Evolutionary conservation across 2,329 filamentous ascomycete species (phyloP).

Genomic region (Trichoderma sp.): DNA sequence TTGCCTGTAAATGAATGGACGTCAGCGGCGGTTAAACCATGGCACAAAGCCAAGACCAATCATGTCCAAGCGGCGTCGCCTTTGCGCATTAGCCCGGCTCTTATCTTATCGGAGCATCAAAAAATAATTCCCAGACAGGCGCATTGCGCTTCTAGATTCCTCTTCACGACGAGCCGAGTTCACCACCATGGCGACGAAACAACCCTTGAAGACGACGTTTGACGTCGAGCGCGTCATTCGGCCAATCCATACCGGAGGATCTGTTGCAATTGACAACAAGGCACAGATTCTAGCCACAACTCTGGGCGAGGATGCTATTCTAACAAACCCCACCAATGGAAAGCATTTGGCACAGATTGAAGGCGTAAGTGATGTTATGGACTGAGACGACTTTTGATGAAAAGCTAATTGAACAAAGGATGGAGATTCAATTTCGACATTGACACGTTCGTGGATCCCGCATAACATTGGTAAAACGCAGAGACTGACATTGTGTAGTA

Average conservation of each 20-base stretch:
- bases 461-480: not conserved
- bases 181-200: constrained; percentile 54
- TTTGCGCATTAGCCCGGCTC: not conserved
- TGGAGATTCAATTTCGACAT: constrained; percentile 74
- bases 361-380: constrained; percentile 57
- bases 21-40: not conserved
- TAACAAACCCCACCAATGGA: constrained; percentile 82
- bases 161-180: not conserved
- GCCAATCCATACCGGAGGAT: constrained; percentile 91
- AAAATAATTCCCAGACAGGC: constrained; percentile 21
- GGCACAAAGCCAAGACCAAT: not conserved
- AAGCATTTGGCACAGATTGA: constrained; percentile 81
- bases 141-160: not conserved
- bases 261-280: constrained; percentile 76
- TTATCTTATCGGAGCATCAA: constrained; percentile 8
- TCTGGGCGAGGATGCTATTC: constrained; percentile 84
- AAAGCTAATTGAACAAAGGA: constrained; percentile 49
- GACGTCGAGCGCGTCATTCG: constrained; percentile 79
- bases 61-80: not conserved
- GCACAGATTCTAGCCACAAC: constrained; percentile 83
- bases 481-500: constrained; percentile 49
- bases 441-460: constrained; percentile 52
- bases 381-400: not conserved
- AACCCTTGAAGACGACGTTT: constrained; percentile 81
- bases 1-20: not conserved